Base-by-base conservation (phyloP, 345 rosid genomes). In the Hibiscus mutabilis region DNA sequence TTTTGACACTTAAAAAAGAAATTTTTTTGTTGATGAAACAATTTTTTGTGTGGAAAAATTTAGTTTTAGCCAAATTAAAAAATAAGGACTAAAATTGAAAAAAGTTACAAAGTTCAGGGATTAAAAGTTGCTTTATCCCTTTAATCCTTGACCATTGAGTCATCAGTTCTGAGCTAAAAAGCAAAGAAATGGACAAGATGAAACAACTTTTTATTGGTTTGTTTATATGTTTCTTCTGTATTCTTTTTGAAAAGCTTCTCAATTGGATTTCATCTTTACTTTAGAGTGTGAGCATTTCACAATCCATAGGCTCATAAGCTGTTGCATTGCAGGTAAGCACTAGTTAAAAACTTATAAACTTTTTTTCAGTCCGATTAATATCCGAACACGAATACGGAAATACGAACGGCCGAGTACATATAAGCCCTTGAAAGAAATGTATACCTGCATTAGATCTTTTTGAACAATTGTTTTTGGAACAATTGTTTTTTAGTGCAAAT, bases 121-220 rank as follows among this genome's bases (percentile, higher is more conserved):
- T 8, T 37, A 37, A 37, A 37, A 37, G 42, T 33, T 37, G 2
- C 11, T 37, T 37, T 37, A 37, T 8, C 63, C 49, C 52, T 68
- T 37, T 42, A 65, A 71, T 60, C 42, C 51, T 67, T 35, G 42
- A 60, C 75, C 60, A 60, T 21, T n/a, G 19, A 33, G 73, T 69
- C 64, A 55, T 69, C 62, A 18, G 31, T 37, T 63, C n/a, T 19
- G 67, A 19, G 29, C 51, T 40, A 27, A 46, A 19, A 53, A 21
- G 33, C 52, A 35, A 46, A 35, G 19, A 57, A 70, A 70, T 70
- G 53, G 51, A 57, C 73, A 57, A 37, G 19, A 69, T 4, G 46
- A 18, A 55, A 8, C 19, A 25, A n/a, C 7, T 3, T 35, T 70
- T 37, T 21, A 44, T 22, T 22, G 49, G 60, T 21, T 52, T 46